Conservation (phyloP, 148 eudicot genomes). For the Euryodendron excelsum region DNA sequence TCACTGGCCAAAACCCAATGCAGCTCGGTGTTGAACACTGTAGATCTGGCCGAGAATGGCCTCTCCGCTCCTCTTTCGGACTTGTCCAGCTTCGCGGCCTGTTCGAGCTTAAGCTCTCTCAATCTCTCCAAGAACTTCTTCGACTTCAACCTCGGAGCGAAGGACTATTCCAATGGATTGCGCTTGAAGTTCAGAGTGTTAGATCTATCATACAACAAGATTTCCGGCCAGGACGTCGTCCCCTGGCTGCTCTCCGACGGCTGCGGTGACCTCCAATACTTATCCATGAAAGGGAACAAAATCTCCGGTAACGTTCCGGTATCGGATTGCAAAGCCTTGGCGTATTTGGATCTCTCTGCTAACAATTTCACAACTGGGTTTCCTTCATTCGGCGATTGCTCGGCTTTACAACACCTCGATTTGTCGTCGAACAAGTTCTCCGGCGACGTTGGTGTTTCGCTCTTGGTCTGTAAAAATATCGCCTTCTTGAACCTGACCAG, state of each 20-base stretch:
- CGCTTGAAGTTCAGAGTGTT: constrained; percentile 31
- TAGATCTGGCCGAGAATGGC: constrained; percentile 67
- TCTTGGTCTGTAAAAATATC: constrained; percentile 41
- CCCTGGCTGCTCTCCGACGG: constrained; percentile 53
- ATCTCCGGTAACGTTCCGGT: constrained; percentile 44
- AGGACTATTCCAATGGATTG: constrained; percentile 16
- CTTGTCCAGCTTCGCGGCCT: constrained; percentile 35
- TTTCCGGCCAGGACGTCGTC: constrained; percentile 44
- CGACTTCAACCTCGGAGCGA: constrained; percentile 23
- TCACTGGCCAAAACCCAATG: constrained; percentile 32
- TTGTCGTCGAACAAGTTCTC: constrained; percentile 62
- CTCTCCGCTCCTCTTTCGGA: constrained; percentile 52
- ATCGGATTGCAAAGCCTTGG: constrained; percentile 42
- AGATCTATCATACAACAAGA: constrained; percentile 62
- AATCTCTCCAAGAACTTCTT: constrained; percentile 63
- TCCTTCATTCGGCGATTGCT: constrained; percentile 44
- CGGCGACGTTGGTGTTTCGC: constrained; percentile 39
- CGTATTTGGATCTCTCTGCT: constrained; percentile 54
- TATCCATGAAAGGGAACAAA: constrained; percentile 60
- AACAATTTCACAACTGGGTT: constrained; percentile 59
- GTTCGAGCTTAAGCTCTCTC: constrained; percentile 40
- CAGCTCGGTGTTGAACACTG: constrained; percentile 3
- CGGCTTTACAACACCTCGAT: constrained; percentile 52
- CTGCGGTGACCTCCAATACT: constrained; percentile 32
- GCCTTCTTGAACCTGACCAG: constrained; percentile 54